phyloP scores from a whole-genome alignment of 192 early-diverging fungal genomes.

The Entomortierella lignicola region DNA sequence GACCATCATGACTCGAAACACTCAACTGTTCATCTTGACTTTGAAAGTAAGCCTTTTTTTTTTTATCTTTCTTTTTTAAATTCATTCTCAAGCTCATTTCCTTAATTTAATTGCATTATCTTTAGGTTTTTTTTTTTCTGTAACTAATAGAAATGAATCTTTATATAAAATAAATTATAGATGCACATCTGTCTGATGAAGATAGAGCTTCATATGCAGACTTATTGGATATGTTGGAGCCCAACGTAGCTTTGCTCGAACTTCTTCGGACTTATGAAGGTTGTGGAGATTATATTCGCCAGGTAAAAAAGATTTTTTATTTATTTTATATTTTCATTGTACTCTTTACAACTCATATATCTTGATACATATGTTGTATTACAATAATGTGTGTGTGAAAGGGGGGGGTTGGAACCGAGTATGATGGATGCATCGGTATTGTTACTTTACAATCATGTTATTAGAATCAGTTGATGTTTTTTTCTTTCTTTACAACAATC shows the following conservation, averaged over 20 bases:
- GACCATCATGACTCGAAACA: slow-evolving; percentile 42
- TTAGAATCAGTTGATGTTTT: too few species aligned
- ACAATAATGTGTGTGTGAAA: neutral
- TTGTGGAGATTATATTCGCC: slow-evolving; percentile 78
- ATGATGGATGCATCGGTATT: too few species aligned
- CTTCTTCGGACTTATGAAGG: slow-evolving; percentile 69
- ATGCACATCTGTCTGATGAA: slow-evolving; percentile 64
- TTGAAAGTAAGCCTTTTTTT: slow-evolving; percentile 63
- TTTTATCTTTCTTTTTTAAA: neutral
- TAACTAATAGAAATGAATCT: too few species aligned
- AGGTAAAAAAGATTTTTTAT: slow-evolving; percentile 46
- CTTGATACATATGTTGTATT: neutral
- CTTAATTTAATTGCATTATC: too few species aligned
- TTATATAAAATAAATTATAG: slow-evolving; percentile 26
- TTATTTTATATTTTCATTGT: neutral
- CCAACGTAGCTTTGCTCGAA: slow-evolving; percentile 65
- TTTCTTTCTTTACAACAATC: too few species aligned
- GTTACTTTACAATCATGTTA: too few species aligned
- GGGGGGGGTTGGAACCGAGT: too few species aligned
- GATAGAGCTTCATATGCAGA: slow-evolving; percentile 70
- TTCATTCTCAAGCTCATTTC: neutral
- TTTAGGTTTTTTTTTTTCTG: too few species aligned
- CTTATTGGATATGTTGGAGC: slow-evolving; percentile 65
- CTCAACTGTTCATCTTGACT: slow-evolving; percentile 68
- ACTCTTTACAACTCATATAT: too few species aligned